phyloP scores from a whole-genome alignment of 768 basidiomycete species.

The Glaciozyma martinii region DNA sequence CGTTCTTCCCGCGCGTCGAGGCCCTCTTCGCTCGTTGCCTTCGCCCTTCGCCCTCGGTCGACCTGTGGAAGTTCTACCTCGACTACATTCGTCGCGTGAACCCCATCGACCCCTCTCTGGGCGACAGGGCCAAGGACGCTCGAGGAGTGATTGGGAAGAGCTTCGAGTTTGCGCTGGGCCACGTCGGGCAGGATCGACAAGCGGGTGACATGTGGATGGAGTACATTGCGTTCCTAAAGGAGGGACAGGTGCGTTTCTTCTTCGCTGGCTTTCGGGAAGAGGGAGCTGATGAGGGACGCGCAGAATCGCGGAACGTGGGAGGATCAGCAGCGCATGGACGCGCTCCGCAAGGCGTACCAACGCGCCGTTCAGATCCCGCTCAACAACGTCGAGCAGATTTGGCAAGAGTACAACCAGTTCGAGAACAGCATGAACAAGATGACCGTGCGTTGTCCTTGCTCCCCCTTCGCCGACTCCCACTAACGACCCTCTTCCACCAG shows the following conservation, averaged over 20 bases:
- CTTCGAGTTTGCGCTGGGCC: constrained; percentile 83
- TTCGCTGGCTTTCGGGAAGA: not conserved
- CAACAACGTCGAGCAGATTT: constrained; percentile 81
- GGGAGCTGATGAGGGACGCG: not conserved
- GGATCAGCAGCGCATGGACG: constrained; percentile 89
- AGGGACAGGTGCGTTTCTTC: constrained; percentile 55
- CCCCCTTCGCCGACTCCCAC: not conserved
- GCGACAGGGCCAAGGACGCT: constrained; percentile 44
- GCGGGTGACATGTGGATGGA: constrained; percentile 88
- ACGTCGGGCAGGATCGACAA: constrained; percentile 85
- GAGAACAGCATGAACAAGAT: constrained; percentile 81
- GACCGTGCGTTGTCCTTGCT: constrained; percentile 48
- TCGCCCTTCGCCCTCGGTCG: constrained; percentile 73
- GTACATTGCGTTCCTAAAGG: constrained; percentile 79
- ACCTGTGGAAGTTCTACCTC: constrained; percentile 87
- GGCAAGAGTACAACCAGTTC: constrained; percentile 88
- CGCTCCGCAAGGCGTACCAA: constrained; percentile 81
- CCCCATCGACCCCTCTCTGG: constrained; percentile 35
- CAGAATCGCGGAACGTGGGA: constrained; percentile 82
- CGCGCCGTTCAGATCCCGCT: constrained; percentile 89
- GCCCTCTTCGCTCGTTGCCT: constrained; percentile 81
- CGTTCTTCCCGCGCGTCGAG: constrained; percentile 67
- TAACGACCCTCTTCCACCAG: constrained; percentile 38
- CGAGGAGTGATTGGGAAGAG: constrained; percentile 74
- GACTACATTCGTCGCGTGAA: constrained; percentile 75